Evolutionary conservation across 23 red algal genomes (phyloP).

Genomic region (Gracilaria caudata): DNA sequence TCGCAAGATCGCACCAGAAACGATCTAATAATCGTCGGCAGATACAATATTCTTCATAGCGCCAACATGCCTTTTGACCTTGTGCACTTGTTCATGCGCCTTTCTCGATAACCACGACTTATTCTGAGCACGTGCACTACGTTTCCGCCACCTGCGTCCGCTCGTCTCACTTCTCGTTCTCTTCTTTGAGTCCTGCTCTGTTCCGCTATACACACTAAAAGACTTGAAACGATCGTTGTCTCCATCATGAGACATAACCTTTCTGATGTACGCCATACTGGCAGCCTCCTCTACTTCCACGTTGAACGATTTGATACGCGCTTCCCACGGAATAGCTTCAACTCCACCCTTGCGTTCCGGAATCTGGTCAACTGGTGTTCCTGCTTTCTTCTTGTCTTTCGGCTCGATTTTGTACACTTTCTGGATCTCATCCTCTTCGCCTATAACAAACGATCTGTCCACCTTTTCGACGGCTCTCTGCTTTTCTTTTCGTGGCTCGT

Average conservation of each 20-base stretch:
- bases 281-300: not conserved
- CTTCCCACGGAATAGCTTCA: constrained; percentile 37
- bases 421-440: constrained; percentile 27
- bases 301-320: constrained; percentile 16
- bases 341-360: constrained; percentile 16
- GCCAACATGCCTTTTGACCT: constrained; percentile 18
- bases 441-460: constrained; percentile 11
- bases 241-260: not conserved
- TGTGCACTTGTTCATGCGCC: constrained; percentile 27
- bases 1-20: not conserved
- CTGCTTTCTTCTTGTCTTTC: not conserved
- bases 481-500: not conserved
- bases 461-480: not conserved
- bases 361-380: not conserved
- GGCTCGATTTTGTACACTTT: constrained; percentile 6
- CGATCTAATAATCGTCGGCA: constrained; percentile 33
- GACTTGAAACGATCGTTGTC: constrained; percentile 19
- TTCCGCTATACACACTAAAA: constrained; percentile 24
- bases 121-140: not conserved
- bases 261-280: not conserved
- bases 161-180: constrained; percentile 24
- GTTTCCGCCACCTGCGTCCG: constrained; percentile 20
- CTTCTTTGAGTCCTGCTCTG: constrained; percentile 6
- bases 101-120: constrained; percentile 15
- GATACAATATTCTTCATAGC: constrained; percentile 36